phyloP scores from a whole-genome alignment of 805 yeast genomes.

The Komagataella ulmi region DNA sequence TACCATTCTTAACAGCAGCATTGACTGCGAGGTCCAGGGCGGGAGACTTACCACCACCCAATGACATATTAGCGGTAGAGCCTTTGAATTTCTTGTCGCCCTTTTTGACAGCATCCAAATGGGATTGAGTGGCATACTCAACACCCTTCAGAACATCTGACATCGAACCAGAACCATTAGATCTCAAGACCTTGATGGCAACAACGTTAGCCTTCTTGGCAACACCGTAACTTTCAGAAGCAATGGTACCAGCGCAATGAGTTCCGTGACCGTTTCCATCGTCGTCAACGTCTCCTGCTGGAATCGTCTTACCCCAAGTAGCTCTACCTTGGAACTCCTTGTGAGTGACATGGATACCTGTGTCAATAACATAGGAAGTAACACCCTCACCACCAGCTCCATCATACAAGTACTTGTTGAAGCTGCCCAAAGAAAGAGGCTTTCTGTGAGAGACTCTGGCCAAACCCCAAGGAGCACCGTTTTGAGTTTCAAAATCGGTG shows the following conservation, averaged over 20 bases:
- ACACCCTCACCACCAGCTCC: conserved; percentile 72
- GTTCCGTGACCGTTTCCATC: conserved; percentile 96
- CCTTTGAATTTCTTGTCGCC: conserved; percentile 63
- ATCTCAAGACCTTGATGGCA: conserved; percentile 74
- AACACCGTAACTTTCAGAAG: conserved; percentile 66
- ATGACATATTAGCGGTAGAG: conserved; percentile 84
- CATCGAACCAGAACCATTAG: conserved; percentile 76
- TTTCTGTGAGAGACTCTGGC: conserved; percentile 81
- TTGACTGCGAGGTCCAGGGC: conserved; percentile 79
- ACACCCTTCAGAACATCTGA: conserved; percentile 78
- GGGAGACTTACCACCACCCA: conserved; percentile 88
- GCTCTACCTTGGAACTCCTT: conserved; percentile 78
- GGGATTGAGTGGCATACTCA: conserved; percentile 70
- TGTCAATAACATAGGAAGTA: conserved; percentile 79
- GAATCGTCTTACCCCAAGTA: conserved; percentile 73
- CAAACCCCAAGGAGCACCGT: conserved; percentile 91
- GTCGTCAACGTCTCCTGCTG: conserved; percentile 49
- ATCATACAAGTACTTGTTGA: conserved; percentile 63
- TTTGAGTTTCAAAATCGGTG: conserved; percentile 50
- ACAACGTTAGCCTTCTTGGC: conserved; percentile 70
- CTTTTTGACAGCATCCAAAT: conserved; percentile 25
- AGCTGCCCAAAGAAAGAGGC: conserved; percentile 50
- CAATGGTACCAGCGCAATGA: conserved; percentile 95
- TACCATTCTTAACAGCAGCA: conserved; percentile 80
- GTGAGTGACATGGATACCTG: conserved; percentile 72